These are phyloP conservation scores for Sporothrix sp. DNA, from an alignment of 2,329 filamentous ascomycete genomes.

Conservation along the genomic window DNA sequence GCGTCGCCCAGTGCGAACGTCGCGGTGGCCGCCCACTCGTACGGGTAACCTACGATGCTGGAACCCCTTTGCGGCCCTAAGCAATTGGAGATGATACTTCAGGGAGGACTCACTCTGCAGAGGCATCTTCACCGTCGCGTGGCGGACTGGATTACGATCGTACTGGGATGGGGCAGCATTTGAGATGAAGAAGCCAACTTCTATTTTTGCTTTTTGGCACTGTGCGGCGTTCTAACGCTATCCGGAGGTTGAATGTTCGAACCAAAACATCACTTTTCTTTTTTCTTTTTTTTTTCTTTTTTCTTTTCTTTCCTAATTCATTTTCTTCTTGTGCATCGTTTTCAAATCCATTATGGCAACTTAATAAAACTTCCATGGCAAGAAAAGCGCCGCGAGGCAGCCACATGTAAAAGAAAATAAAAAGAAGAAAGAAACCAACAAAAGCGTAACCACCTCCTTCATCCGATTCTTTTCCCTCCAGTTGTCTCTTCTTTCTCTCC, in stretches of 20 bases:
- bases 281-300: not conserved
- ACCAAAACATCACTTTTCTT: not conserved
- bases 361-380: no score
- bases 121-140: slow-evolving; percentile 60
- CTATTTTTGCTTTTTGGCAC: slow-evolving; percentile 21
- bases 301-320: not conserved
- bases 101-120: slow-evolving; percentile 67
- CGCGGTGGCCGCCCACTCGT: slow-evolving; percentile 56
- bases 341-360: no score
- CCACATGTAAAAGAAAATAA: slow-evolving; percentile 24
- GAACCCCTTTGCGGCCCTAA: slow-evolving; percentile 42
- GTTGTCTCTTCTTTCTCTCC: not conserved
- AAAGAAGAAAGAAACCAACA: slow-evolving; percentile 21
- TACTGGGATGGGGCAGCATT: slow-evolving; percentile 47
- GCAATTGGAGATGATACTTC: slow-evolving; percentile 58
- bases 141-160: slow-evolving; percentile 60
- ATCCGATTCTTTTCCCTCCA: not conserved
- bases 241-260: not conserved
- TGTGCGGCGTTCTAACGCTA: not conserved
- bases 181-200: slow-evolving; percentile 46
- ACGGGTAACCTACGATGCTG: slow-evolving; percentile 58
- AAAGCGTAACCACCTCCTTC: not conserved
- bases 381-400: slow-evolving; percentile 37
- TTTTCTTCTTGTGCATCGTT: not conserved
- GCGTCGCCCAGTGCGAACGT: slow-evolving; percentile 60